Base-by-base conservation (phyloP, 179 eudicot species). In the Corrigiola litoralis region DNA sequence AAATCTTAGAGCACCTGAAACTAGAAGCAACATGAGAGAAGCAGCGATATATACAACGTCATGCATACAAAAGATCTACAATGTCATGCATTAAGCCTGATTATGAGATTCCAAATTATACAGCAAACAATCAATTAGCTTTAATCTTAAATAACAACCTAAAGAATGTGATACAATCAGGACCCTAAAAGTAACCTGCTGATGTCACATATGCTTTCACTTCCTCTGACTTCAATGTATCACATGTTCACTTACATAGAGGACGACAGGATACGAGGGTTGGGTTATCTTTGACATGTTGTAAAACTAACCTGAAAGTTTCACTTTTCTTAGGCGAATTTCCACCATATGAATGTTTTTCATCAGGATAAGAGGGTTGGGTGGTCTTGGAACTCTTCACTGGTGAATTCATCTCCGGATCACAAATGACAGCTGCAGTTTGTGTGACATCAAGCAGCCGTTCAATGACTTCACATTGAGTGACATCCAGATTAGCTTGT, bases 391-490 rank as follows among this genome's bases (percentile, higher is more conserved):
- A 74, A 51, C 41, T 40, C 73, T 74, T 83, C 29, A 31, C 67
- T 1, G 88, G 70, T 17, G 79, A 73, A 70, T 36, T 25, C 61
- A 72, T 67, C 9, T 74, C 84, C 2, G 68, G n/a, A 31, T 70
- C 73, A 81, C 87, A 83, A 36, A 58, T 61, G 36, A 47, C 47
- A 55, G 76, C 51, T 62, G 78, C 79, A 28, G 77, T 28, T 54
- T 73, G 71, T 23, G 77, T 72, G 23, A 80, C 72, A 68, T 73
- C 77, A 45, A 80, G 81, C 74, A 80, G 55, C 17, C 71, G 88
- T 58, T 85, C 90, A 66, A 92, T 92, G 46, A 92, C 88, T 82
- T 92, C 81, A 68, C 95, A 89, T 47, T 92, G 87, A 75, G 69
- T 62, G 28, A 84, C 79, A 72, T 89, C 98, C 69, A 74, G 68